Conservation (phyloP, 2,329 filamentous ascomycete species). For the Alternaria novae-zelandiae region DNA sequence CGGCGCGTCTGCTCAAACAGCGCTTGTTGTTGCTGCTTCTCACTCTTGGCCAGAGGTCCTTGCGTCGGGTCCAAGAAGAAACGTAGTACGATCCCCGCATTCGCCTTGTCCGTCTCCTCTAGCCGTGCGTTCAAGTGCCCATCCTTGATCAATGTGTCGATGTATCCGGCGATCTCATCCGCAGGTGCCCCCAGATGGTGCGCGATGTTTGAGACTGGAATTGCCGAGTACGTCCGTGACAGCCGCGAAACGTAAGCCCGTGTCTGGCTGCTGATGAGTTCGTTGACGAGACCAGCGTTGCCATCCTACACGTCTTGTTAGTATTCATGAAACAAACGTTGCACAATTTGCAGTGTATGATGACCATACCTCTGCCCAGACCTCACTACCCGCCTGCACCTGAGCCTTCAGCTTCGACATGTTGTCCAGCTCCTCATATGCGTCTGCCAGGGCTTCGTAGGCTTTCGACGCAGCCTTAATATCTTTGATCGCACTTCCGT, state of each 20-base stretch:
- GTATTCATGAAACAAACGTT: constrained; percentile 17
- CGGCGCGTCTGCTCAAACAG: constrained; percentile 59
- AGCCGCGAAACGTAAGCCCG: constrained; percentile 78
- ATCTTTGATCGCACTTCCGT: constrained; percentile 59
- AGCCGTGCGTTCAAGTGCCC: constrained; percentile 60
- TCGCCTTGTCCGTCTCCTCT: constrained; percentile 49
- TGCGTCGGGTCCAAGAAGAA: constrained; percentile 55
- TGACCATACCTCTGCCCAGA: constrained; percentile 65
- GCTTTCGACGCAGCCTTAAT: constrained; percentile 68
- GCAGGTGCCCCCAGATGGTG: constrained; percentile 57
- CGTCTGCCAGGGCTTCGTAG: constrained; percentile 72
- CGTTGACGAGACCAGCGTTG: constrained; percentile 73
- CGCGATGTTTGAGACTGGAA: constrained; percentile 63
- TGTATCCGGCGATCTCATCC: constrained; percentile 60
- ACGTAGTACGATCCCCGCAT: constrained; percentile 57
- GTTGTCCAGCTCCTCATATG: constrained; percentile 63
- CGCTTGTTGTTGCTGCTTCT: constrained; percentile 50
- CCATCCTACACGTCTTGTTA: constrained; percentile 61
- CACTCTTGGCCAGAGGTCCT: constrained; percentile 47
- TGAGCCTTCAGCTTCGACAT: constrained; percentile 68
- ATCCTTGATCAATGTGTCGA: constrained; percentile 59
- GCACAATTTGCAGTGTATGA: constrained; percentile 18
- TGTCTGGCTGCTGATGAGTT: constrained; percentile 74
- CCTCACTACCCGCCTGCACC: constrained; percentile 62
- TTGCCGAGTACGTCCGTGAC: constrained; percentile 72